A percentile compares a stretch with the other conserved stretches of the same genome.
Evolutionary conservation across 257 asterid genomes (phyloP).

Genomic region (Buddleja alternifolia): DNA sequence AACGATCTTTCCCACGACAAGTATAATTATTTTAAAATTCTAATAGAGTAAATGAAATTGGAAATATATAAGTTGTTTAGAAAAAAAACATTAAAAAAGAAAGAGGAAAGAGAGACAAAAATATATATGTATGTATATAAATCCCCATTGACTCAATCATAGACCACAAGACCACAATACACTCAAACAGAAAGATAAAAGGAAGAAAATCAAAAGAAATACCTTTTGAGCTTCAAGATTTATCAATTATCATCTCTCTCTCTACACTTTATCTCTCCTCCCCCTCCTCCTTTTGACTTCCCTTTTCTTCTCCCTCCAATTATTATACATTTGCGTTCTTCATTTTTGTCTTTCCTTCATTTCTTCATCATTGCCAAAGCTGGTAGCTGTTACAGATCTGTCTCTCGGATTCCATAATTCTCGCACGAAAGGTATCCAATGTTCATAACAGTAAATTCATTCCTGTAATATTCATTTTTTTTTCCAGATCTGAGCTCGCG

Average conservation of each 20-base stretch:
- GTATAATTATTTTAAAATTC: no score
- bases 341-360: constrained; percentile 32
- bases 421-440: constrained; percentile 34
- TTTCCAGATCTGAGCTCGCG: constrained; percentile 37
- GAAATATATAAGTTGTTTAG: no score
- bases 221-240: constrained; percentile 20
- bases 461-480: constrained; percentile 15
- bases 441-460: not conserved
- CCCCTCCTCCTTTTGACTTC: constrained; percentile 32
- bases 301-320: constrained; percentile 28
- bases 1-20: no score
- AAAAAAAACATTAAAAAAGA: no score
- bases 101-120: no score
- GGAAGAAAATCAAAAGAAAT: not conserved
- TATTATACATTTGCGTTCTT: constrained; percentile 18
- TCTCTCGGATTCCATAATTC: constrained; percentile 21
- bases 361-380: constrained; percentile 33
- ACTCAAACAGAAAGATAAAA: not conserved
- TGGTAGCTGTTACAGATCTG: constrained; percentile 38
- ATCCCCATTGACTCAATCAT: constrained; percentile 12
- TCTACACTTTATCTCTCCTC: constrained; percentile 19
- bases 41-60: no score
- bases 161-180: not conserved
- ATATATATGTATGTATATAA: no score
- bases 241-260: constrained; percentile 30